phyloP scores from a whole-genome alignment of 345 rosid genomes.

The Jatropha curcas region DNA sequence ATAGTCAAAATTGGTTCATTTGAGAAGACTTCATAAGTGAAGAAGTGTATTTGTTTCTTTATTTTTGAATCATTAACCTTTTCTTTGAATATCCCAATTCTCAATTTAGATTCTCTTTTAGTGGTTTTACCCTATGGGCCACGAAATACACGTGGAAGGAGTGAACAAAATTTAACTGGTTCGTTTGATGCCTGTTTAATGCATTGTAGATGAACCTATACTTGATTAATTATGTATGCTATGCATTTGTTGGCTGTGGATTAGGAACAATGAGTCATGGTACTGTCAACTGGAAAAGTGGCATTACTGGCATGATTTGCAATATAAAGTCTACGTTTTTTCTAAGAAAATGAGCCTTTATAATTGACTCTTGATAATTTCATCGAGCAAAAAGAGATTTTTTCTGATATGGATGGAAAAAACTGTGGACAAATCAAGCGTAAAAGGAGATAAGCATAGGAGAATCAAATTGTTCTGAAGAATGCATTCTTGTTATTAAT shows the following conservation, averaged over 20 bases:
- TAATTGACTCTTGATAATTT: neutral
- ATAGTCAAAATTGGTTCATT: too few species aligned
- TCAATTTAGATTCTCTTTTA: neutral
- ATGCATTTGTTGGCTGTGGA: too few species aligned
- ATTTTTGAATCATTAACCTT: too few species aligned
- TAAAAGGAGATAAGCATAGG: neutral
- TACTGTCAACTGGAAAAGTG: too few species aligned
- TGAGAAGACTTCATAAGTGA: neutral
- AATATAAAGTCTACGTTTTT: too few species aligned
- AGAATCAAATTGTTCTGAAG: neutral
- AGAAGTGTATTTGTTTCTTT: neutral
- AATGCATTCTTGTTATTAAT: neutral
- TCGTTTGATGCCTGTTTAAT: too few species aligned
- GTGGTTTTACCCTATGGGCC: too few species aligned
- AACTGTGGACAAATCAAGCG: neutral
- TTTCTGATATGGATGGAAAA: neutral
- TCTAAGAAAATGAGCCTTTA: neutral
- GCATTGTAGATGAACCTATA: too few species aligned
- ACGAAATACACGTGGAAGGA: neutral
- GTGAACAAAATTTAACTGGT: too few species aligned
- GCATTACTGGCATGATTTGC: neutral
- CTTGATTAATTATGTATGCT: too few species aligned
- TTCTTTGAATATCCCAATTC: neutral
- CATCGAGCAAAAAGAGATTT: neutral
- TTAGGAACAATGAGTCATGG: too few species aligned